Base-by-base conservation (phyloP, 148 eudicot species). In the Dianthus caryophyllus region DNA sequence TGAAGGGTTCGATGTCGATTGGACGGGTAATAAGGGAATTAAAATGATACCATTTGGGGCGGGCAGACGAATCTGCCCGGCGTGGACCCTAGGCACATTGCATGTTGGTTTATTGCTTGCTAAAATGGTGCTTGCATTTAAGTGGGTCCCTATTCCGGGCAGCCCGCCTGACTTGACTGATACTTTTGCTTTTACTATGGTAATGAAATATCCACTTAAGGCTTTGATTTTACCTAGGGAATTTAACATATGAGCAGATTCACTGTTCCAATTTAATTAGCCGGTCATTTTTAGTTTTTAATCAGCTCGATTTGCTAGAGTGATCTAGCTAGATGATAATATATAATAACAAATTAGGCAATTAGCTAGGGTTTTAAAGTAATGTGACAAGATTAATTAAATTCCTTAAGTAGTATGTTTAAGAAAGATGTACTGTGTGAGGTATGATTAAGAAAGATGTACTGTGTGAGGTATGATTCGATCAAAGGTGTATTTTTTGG, bases 11-110 rank as follows among this genome's bases (percentile, higher is more conserved):
- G 86, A 84, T 0, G 97, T 86, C 64, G 98, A 94, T 29, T 74
- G 89, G 75, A 94, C 98, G 17, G 92, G 98, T 2, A 84, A 62
- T 30, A 76, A 79, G 33, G 96, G 86, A 25, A 73, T 90, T 29
- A 78, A 68, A 46, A 90, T 94, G 98, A 18, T 82, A 57, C 98
- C 98, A 13, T 94, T 94, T 46, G 98, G 98, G 0, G 95, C 87
- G 20, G 98, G 98, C 11, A 65, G 98, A 64, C 43, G 98, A 81
- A 90, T 94, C 31, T 94, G 98, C 81, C 98, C 98, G 55, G 98
- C 98, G 0, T 76, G 83, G 89, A 77, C 79, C 1, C 72, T 94
- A 39, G 98, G 98, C 0, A 74, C 80, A 54, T 67, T 94, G 72
- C 98, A 94, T 71, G 71, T 81, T 24, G 74, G 67, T 7, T 20